Evolutionary conservation across 2,329 filamentous ascomycete species (phyloP).

Genomic region (Trichoderma atroviride): DNA sequence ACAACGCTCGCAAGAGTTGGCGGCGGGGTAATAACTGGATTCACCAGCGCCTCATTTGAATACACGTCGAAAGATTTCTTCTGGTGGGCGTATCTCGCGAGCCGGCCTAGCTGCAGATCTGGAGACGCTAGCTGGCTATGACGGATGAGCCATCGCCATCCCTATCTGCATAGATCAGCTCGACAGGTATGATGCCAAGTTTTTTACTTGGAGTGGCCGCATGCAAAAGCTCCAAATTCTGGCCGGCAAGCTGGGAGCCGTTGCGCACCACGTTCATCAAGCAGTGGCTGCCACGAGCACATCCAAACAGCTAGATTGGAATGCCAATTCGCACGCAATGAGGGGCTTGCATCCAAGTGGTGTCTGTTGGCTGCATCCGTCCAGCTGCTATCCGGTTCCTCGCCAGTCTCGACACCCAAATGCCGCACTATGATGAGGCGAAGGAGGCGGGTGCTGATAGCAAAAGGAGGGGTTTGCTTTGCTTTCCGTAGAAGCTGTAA

Average conservation of each 20-base stretch:
- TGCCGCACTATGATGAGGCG: not conserved
- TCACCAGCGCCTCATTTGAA: not conserved
- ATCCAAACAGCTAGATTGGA: not conserved
- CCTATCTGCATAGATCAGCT: not conserved
- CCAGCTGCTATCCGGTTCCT: not conserved
- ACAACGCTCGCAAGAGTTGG: constrained; percentile 19
- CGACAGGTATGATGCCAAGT: not conserved
- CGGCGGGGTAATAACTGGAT: constrained; percentile 19
- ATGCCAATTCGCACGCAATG: constrained; percentile 14
- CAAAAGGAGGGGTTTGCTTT: constrained; percentile 14
- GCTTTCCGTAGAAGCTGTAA: not conserved
- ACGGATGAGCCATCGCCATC: constrained; percentile 16
- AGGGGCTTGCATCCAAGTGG: constrained; percentile 3
- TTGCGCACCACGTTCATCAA: constrained; percentile 6
- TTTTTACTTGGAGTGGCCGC: constrained; percentile 1
- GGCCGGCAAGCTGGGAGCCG: not conserved
- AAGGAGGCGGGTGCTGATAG: constrained; percentile 17
- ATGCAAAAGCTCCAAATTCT: not conserved
- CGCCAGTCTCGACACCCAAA: not conserved
- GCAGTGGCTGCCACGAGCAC: not conserved
- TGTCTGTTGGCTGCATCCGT: constrained; percentile 3
- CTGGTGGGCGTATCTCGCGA: constrained; percentile 9
- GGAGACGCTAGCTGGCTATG: constrained; percentile 15
- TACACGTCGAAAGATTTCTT: not conserved
- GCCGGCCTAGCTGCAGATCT: constrained; percentile 18